Conservation (phyloP, 78 protist genomes). For the Chrysochromulina tobinii region DNA sequence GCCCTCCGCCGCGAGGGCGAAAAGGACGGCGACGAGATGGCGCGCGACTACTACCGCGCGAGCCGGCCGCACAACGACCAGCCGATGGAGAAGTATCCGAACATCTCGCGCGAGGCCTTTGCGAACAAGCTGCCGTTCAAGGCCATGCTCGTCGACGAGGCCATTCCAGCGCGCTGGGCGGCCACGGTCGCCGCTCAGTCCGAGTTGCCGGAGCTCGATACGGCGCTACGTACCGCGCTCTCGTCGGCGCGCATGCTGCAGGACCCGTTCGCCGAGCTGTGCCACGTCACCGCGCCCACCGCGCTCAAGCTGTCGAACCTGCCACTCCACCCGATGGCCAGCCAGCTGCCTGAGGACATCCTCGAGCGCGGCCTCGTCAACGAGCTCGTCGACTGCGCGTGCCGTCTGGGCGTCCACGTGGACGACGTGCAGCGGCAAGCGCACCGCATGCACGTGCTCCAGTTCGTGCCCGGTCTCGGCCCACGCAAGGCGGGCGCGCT, state of each 20-base stretch:
- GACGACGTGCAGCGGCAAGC: background rate
- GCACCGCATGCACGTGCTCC: background rate
- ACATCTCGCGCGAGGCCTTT: background rate
- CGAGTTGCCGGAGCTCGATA: background rate
- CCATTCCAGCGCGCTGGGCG: background rate
- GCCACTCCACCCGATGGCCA: background rate
- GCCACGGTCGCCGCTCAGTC: background rate
- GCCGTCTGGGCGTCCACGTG: background rate
- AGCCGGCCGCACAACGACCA: background rate
- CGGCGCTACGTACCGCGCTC: background rate
- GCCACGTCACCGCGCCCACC: background rate
- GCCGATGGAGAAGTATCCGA: background rate
- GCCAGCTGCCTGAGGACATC: background rate
- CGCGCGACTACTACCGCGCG: background rate
- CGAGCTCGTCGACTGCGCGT: background rate
- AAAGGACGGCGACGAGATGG: background rate
- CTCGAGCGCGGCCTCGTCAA: background rate
- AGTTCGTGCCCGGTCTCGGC: slow-evolving; percentile 41
- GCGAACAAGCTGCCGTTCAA: background rate
- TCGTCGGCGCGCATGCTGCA: background rate
- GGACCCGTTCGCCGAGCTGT: background rate
- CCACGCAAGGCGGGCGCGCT: slow-evolving; percentile 37
- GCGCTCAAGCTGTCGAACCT: background rate
- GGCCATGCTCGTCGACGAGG: background rate
- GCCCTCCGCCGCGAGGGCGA: background rate